A percentile compares a stretch with the other conserved stretches of the same genome.
These are phyloP conservation scores for Spizellomyces sp. DNA, from an alignment of 192 early-diverging fungal genomes.

Conservation along the genomic window DNA sequence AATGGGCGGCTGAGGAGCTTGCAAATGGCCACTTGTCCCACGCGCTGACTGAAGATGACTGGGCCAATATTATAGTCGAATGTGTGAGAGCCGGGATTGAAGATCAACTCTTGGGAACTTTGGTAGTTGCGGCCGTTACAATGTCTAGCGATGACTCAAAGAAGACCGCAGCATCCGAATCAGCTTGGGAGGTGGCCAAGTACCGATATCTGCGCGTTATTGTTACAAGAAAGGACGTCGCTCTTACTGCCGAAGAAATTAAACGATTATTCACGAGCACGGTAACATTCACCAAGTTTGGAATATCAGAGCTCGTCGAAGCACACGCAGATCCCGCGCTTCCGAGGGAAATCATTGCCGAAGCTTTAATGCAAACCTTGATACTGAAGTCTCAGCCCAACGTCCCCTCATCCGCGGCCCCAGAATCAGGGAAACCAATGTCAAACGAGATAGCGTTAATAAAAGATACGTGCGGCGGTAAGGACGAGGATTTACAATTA, in stretches of 20 bases:
- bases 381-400: neutral
- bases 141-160: neutral
- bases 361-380: slow-evolving; percentile 20
- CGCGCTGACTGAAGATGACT: slow-evolving; percentile 1
- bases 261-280: neutral
- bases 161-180: neutral
- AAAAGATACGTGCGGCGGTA: too few relatives aligned
- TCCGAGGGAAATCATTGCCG: slow-evolving; percentile 30
- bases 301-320: slow-evolving; percentile 17
- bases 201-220: slow-evolving; percentile 28
- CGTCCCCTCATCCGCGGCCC: neutral
- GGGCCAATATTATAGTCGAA: slow-evolving; percentile 5
- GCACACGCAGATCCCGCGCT: slow-evolving; percentile 19
- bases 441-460: too few relatives aligned
- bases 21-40: neutral
- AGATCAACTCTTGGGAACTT: neutral
- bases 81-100: neutral
- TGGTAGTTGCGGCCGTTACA: slow-evolving; percentile 13
- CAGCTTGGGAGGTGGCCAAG: neutral
- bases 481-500: too few relatives aligned
- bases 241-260: slow-evolving; percentile 11
- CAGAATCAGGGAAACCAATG: too few relatives aligned
- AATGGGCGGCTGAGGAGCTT: slow-evolving; percentile 10
- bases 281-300: slow-evolving; percentile 22
- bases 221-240: neutral